Conservation (phyloP, 139 green algal species). For the Edaphochlamys debaryana region DNA sequence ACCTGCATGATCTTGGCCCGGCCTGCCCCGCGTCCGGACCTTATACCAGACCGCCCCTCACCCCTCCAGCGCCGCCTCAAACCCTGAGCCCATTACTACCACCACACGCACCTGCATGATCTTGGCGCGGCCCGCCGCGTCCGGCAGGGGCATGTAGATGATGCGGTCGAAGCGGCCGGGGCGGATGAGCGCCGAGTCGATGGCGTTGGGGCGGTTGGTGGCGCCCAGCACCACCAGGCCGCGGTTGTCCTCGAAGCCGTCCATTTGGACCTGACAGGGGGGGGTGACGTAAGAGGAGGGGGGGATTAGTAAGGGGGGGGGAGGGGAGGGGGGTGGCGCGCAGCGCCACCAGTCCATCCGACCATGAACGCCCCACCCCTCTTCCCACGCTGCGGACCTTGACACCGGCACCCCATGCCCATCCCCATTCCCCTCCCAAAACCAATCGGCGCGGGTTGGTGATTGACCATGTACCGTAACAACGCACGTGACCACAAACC, state of each 20-base stretch:
- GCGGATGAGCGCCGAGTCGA: constrained; percentile 89
- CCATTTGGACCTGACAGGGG: constrained; percentile 85
- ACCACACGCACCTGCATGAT: constrained; percentile 85
- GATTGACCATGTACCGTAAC: no score
- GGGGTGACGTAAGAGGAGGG: not conserved
- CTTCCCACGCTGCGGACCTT: no score
- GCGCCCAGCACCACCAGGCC: constrained; percentile 96
- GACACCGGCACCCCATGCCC: no score
- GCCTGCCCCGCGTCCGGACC: no score
- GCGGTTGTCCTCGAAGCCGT: constrained; percentile 97
- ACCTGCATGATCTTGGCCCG: no score
- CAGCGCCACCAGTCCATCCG: no score
- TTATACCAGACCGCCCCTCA: not conserved
- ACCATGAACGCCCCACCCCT: no score
- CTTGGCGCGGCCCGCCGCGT: constrained; percentile 79
- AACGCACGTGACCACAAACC: no score
- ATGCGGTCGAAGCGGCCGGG: constrained; percentile 97
- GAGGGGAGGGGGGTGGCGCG: not conserved
- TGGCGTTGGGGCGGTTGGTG: constrained; percentile 93
- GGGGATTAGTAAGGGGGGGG: not conserved
- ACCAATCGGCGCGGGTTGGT: no score
- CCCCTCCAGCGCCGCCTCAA: not conserved
- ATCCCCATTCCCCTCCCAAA: no score
- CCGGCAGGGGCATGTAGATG: constrained; percentile 91
- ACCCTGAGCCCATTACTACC: no score